Evolutionary conservation across 2,329 filamentous ascomycete species (phyloP).

Genomic region (Coleophoma crateriformis): DNA sequence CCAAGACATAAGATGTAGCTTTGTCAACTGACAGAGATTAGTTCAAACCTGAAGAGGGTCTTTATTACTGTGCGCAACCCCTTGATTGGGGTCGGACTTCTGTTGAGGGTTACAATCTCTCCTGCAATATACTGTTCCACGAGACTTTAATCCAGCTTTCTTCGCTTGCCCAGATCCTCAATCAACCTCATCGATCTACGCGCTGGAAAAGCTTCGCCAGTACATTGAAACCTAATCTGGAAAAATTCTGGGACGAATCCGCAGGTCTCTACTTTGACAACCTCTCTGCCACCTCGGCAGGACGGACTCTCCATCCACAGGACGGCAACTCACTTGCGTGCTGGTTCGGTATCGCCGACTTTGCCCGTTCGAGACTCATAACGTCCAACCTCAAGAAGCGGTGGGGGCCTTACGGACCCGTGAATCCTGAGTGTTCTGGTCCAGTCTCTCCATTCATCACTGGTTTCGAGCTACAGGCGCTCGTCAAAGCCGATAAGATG

Average conservation of each 20-base stretch:
- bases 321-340: conserved; percentile 45
- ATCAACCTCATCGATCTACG: background rate
- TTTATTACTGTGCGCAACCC: conserved; percentile 1
- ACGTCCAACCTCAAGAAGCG: background rate
- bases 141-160: conserved; percentile 4
- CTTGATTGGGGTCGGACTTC: conserved; percentile 5
- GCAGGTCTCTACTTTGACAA: conserved; percentile 42
- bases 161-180: conserved; percentile 3
- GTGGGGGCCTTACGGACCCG: conserved; percentile 1
- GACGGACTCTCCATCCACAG: conserved; percentile 38
- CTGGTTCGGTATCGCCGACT: conserved; percentile 18
- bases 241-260: conserved; percentile 37
- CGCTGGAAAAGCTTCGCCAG: conserved; percentile 1
- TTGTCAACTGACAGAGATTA: background rate
- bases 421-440: conserved; percentile 18
- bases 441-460: conserved; percentile 32
- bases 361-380: conserved; percentile 1
- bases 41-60: conserved; percentile 10
- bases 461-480: conserved; percentile 17
- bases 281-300: conserved; percentile 23
- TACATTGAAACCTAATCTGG: conserved; percentile 12
- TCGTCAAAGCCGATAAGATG: background rate
- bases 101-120: conserved; percentile 5
- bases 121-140: conserved; percentile 5
- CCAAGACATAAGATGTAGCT: conserved; percentile 28